Conservation (phyloP, 225 moss, liverwort and hornwort species). For the Thuidium tamariscinum region DNA sequence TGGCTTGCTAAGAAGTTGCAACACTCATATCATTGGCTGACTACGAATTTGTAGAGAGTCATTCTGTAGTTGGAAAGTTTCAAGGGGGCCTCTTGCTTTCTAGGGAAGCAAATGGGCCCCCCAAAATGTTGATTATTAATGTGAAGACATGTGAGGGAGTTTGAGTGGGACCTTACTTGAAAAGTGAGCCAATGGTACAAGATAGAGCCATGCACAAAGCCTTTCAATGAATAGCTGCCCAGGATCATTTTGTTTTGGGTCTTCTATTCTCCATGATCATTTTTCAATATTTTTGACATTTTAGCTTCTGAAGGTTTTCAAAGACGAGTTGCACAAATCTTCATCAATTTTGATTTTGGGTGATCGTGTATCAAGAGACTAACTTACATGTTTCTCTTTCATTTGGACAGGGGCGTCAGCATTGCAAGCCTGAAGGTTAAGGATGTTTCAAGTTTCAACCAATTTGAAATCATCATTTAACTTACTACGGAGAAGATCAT, state of each 20-base stretch:
- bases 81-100: accelerated
- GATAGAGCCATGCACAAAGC: background rate
- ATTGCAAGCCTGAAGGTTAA: slow-evolving; percentile 50
- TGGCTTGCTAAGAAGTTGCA: background rate
- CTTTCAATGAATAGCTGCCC: background rate
- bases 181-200: background rate
- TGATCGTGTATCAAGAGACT: background rate
- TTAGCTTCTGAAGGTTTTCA: background rate
- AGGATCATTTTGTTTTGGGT: background rate
- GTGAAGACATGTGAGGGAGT: background rate
- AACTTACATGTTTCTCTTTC: background rate
- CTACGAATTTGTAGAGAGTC: background rate
- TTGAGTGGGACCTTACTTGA: background rate
- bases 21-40: background rate
- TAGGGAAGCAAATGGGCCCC: background rate
- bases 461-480: slow-evolving; percentile 39
- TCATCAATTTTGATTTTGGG: background rate
- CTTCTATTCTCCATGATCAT: background rate
- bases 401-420: background rate
- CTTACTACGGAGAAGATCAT: slow-evolving; percentile 39
- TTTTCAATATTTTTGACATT: background rate
- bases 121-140: background rate
- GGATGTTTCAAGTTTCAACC: slow-evolving; percentile 50
- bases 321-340: background rate
- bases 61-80: background rate